A percentile compares a stretch with the other conserved stretches of the same genome.
These are phyloP conservation scores for Colletotrichum sp. DNA, from an alignment of 2,329 filamentous ascomycete species.

Conservation along the genomic window DNA sequence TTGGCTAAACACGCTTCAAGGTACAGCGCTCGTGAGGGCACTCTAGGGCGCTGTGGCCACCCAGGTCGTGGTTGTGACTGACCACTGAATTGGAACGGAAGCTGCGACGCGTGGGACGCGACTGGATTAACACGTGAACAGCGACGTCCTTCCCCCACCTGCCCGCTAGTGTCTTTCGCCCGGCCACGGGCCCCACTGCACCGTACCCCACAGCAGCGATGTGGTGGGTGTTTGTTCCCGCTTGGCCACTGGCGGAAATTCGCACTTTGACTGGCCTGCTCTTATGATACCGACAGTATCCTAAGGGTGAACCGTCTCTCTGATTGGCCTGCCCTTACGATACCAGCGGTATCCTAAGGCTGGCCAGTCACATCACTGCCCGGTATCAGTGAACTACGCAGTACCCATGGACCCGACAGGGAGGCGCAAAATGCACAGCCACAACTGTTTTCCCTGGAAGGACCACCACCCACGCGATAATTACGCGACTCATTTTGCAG, in stretches of 20 bases:
- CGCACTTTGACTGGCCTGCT: too few relatives aligned
- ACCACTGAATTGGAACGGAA: not conserved
- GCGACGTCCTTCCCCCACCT: not conserved
- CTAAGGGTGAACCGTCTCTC: too few relatives aligned
- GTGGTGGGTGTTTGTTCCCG: not conserved
- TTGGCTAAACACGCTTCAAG: too few relatives aligned
- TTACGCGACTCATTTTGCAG: not conserved
- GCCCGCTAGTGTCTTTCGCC: constrained; percentile 5
- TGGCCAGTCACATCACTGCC: too few relatives aligned
- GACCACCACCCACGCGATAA: not conserved
- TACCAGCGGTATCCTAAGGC: too few relatives aligned
- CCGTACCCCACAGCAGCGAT: constrained; percentile 8
- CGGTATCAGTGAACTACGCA: too few relatives aligned
- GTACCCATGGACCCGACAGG: not conserved
- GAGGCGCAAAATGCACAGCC: not conserved
- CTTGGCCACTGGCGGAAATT: not conserved
- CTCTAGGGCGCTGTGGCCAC: too few relatives aligned
- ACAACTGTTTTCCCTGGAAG: not conserved
- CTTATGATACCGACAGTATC: too few relatives aligned
- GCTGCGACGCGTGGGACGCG: not conserved
- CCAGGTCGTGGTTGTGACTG: not conserved
- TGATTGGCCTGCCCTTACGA: too few relatives aligned
- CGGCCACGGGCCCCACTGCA: constrained; percentile 13
- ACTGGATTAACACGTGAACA: not conserved
- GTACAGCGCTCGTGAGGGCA: too few relatives aligned